Evolutionary conservation across 305 asterid genomes (phyloP).

Genomic region (Fraxinus baroniana): DNA sequence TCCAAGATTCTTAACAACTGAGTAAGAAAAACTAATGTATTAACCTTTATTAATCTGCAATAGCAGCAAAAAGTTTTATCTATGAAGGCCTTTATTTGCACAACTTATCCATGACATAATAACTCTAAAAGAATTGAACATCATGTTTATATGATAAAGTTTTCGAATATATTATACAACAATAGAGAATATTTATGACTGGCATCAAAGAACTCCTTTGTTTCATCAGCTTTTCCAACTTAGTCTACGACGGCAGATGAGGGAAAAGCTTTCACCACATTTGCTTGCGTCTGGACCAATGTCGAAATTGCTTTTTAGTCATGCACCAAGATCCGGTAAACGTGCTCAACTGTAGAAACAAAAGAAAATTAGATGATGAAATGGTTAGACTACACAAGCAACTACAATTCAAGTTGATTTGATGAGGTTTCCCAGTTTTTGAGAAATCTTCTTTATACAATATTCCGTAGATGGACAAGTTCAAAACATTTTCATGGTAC

Average conservation of each 20-base stretch:
- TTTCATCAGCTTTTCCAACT: constrained; percentile 2
- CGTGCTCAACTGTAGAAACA: constrained; percentile 65
- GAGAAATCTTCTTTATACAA: neutral
- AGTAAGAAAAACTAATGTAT: neutral
- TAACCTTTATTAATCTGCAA: neutral
- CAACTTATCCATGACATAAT: neutral
- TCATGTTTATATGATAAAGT: neutral
- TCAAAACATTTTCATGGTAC: neutral
- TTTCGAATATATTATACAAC: neutral
- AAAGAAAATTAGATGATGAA: neutral
- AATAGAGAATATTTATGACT: neutral
- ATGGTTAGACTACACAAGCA: neutral
- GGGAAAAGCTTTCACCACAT: constrained; percentile 49
- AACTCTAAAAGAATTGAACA: neutral
- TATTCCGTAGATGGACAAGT: neutral
- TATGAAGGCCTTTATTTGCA: neutral
- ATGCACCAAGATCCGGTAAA: constrained; percentile 77
- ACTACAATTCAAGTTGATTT: neutral
- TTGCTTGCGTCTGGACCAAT: constrained; percentile 51
- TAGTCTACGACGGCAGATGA: neutral
- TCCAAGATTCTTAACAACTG: neutral
- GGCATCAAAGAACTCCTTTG: neutral
- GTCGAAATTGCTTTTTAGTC: constrained; percentile 66
- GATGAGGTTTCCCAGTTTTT: neutral
- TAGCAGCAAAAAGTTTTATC: neutral